phyloP scores from a whole-genome alignment of 768 basidiomycete genomes.

The Lyophyllum semitale region DNA sequence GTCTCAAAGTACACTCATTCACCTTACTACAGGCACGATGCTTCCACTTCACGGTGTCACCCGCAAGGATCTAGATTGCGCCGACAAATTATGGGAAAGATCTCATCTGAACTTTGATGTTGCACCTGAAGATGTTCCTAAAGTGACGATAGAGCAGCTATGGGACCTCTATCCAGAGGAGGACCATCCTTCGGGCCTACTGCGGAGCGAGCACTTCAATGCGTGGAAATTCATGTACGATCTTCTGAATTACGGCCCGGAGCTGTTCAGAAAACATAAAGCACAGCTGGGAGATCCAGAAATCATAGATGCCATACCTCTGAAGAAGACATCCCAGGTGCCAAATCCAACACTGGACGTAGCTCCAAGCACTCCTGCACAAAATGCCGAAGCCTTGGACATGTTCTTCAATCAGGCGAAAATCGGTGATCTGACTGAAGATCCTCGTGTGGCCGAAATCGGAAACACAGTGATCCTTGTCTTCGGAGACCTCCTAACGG shows the following conservation, averaged over 20 bases:
- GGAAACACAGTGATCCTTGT: conserved; percentile 21
- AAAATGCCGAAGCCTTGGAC: conserved; percentile 21
- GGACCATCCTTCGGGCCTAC: conserved; percentile 13
- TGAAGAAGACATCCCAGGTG: conserved; percentile 16
- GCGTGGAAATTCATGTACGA: conserved; percentile 27
- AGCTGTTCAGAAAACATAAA: conserved; percentile 19
- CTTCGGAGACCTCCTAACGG: conserved; percentile 29
- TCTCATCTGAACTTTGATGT: conserved; percentile 22
- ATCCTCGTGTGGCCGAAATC: conserved; percentile 2
- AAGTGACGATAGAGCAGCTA: neutral
- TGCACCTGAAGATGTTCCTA: neutral
- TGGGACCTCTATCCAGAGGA: conserved; percentile 5
- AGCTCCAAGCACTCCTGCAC: conserved; percentile 20
- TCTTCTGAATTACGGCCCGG: conserved; percentile 18
- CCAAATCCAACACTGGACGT: conserved; percentile 22
- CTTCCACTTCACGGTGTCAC: conserved; percentile 29
- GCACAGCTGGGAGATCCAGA: conserved; percentile 21
- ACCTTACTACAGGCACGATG: conserved; percentile 34
- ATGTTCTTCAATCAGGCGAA: conserved; percentile 16
- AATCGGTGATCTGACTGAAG: conserved; percentile 23
- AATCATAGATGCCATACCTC: conserved; percentile 18
- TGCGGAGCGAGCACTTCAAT: conserved; percentile 24
- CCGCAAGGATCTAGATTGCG: conserved; percentile 31
- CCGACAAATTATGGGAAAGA: conserved; percentile 32
- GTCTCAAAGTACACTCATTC: conserved; percentile 21